A percentile compares a stretch with the other conserved stretches of the same genome.
Evolutionary conservation across 2,329 filamentous ascomycete species (phyloP).

Genomic region (Akanthomyces uredinophilus): DNA sequence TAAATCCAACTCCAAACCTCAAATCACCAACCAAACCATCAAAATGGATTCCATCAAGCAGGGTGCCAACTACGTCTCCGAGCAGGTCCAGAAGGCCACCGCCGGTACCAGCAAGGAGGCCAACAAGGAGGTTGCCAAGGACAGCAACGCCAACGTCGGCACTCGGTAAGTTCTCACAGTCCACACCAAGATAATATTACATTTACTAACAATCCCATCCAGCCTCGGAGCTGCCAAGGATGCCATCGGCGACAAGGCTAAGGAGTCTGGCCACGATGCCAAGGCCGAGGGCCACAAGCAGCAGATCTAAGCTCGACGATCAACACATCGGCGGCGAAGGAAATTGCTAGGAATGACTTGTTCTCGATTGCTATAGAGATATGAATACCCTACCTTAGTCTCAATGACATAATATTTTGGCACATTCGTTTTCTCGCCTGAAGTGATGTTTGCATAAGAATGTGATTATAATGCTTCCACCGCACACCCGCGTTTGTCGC

Average conservation of each 20-base stretch:
- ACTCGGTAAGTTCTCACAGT: conserved; percentile 42
- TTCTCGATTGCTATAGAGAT: not conserved
- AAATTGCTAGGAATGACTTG: not conserved
- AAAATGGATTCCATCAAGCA: conserved; percentile 53
- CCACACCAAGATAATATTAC: too few relatives aligned
- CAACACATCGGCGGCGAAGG: not conserved
- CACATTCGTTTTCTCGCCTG: not conserved
- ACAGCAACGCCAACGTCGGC: conserved; percentile 44
- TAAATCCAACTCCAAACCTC: conserved; percentile 18
- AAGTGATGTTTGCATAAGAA: not conserved
- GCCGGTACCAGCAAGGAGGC: conserved; percentile 58
- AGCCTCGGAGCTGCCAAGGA: conserved; percentile 46
- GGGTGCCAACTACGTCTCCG: conserved; percentile 61
- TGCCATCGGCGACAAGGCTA: conserved; percentile 41
- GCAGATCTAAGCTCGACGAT: conserved; percentile 27
- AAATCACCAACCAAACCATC: conserved; percentile 16
- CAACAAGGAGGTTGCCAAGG: conserved; percentile 67
- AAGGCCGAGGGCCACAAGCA: conserved; percentile 40
- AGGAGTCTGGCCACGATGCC: conserved; percentile 35
- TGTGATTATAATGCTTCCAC: too few relatives aligned
- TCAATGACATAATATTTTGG: not conserved
- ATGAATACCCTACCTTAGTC: conserved; percentile 13
- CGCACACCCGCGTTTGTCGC: too few relatives aligned
- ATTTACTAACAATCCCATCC: conserved; percentile 15
- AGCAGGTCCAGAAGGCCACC: conserved; percentile 54